Base-by-base conservation (phyloP, 163 green algal genomes). In the Coccomyxa subellipsoidea region DNA sequence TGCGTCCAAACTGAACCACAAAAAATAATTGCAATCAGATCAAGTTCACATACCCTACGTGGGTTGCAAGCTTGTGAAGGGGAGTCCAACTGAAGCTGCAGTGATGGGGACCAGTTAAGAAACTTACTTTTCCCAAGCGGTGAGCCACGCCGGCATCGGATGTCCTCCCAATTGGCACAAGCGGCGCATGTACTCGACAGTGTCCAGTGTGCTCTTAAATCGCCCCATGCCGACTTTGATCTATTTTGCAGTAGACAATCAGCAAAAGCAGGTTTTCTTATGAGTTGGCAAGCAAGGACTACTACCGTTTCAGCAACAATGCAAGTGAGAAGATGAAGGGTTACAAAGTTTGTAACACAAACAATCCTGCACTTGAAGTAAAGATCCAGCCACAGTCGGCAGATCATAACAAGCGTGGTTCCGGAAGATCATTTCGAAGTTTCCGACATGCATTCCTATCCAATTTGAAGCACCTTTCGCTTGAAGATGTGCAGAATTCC, bases 171-270 rank as follows among this genome's bases (percentile, higher is more conserved):
- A 34, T 34, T 27, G 32, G 34, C 32, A 38, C 32, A 77, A 32
- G 18, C 70, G 32, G 32, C 32, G 34, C 70, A 77, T 77, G 32
- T 39, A 34, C 29, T 38, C 18, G 4, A 40, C 34, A 31, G 70
- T 34, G 32, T 77, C 21, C 32, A 77, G 32, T 18, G 34, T 77
- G 27, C 70, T 77, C 32, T 77, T 77, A 23, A 77, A 77, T 40
- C 34, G 31, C 12, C 32, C 70, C 70, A 77, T 77, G 8, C 18
- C 66, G 47, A 23, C 4, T 73, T 18, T 59, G 21, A 27, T 59
- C 47, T 59, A 59, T 59, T 27, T 7, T 59, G 3, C 47, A 59
- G 5, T 12, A n/a, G n/a, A n/a, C n/a, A n/a, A n/a, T n/a, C n/a
- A n/a, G n/a, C n/a, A n/a, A n/a, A n/a, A n/a, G n/a, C n/a, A n/a